Evolutionary conservation across 306 rosid genomes (phyloP).

Genomic region (Vachellia pachyceras): DNA sequence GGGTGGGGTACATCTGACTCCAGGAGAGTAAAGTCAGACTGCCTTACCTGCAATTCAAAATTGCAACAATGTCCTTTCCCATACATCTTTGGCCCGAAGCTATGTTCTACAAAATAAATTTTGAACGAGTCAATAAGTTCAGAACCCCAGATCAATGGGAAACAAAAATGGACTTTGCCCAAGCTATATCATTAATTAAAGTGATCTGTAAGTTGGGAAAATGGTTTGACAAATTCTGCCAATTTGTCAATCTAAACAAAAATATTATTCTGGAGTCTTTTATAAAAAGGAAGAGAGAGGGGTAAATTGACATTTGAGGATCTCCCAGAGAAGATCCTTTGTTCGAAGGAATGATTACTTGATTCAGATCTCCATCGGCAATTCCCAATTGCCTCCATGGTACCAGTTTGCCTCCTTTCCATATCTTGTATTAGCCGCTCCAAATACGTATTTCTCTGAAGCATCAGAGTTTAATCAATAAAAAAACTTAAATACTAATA

Average conservation of each 20-base stretch:
- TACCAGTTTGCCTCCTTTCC: constrained; percentile 48
- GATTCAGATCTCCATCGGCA: constrained; percentile 49
- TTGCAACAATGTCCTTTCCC: constrained; percentile 55
- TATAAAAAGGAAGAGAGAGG: not conserved
- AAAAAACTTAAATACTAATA: constrained; percentile 4
- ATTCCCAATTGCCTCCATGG: constrained; percentile 35
- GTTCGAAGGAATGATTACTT: constrained; percentile 48
- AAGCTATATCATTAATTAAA: constrained; percentile 6
- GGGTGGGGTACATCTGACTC: not conserved
- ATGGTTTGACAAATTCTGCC: not conserved
- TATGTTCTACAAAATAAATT: constrained; percentile 48
- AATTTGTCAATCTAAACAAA: not conserved
- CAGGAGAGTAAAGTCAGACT: constrained; percentile 28
- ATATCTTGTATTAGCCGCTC: constrained; percentile 58
- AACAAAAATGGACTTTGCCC: not conserved
- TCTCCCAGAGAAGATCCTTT: constrained; percentile 21
- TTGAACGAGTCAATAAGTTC: constrained; percentile 14
- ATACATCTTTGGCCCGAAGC: constrained; percentile 33
- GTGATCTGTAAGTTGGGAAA: not conserved
- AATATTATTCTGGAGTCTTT: not conserved
- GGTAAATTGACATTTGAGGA: constrained; percentile 2
- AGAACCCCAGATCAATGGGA: not conserved
- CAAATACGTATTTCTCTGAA: constrained; percentile 67
- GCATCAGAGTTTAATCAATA: constrained; percentile 37
- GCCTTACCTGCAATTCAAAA: constrained; percentile 69